These are phyloP conservation scores for Kodamaea plutei DNA, from an alignment of 1,139 yeast genomes.

Conservation along the genomic window DNA sequence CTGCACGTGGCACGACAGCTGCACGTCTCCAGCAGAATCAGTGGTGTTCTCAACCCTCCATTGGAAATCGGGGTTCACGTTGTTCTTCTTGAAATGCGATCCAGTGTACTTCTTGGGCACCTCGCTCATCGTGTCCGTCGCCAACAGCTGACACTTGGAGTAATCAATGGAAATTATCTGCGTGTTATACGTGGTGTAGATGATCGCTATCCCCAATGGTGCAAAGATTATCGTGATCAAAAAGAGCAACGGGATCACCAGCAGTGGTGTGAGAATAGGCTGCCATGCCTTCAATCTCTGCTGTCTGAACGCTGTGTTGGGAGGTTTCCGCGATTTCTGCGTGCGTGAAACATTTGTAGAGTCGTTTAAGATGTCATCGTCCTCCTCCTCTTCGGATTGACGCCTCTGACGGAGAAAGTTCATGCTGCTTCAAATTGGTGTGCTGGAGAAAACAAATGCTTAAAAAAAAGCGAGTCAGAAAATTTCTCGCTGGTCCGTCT, in stretches of 20 bases:
- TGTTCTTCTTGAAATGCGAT: conserved; percentile 50
- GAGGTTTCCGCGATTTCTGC: conserved; percentile 59
- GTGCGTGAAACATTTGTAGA: conserved; percentile 20
- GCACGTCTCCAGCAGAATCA: conserved; percentile 30
- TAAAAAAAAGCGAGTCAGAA: too few species aligned
- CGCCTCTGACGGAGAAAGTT: conserved; percentile 39
- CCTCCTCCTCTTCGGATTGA: conserved; percentile 23
- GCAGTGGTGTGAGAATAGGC: conserved; percentile 71
- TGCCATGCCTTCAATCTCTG: conserved; percentile 71
- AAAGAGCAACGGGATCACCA: conserved; percentile 66
- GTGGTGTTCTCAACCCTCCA: conserved; percentile 49
- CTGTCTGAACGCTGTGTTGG: conserved; percentile 78
- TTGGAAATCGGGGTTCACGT: conserved; percentile 40
- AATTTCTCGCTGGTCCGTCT: too few species aligned
- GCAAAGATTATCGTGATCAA: conserved; percentile 63
- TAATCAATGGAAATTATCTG: conserved; percentile 58
- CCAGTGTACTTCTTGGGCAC: conserved; percentile 51
- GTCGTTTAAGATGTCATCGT: conserved; percentile 20
- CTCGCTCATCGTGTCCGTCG: conserved; percentile 29
- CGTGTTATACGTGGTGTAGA: conserved; percentile 56
- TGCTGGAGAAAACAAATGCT: neutral
- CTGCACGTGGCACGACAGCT: conserved; percentile 48
- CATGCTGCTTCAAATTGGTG: conserved; percentile 22
- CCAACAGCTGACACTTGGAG: conserved; percentile 48
- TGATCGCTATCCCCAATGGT: conserved; percentile 68